Evolutionary conservation across 345 rosid species (phyloP).

Genomic region (Fremontodendron californicum): DNA sequence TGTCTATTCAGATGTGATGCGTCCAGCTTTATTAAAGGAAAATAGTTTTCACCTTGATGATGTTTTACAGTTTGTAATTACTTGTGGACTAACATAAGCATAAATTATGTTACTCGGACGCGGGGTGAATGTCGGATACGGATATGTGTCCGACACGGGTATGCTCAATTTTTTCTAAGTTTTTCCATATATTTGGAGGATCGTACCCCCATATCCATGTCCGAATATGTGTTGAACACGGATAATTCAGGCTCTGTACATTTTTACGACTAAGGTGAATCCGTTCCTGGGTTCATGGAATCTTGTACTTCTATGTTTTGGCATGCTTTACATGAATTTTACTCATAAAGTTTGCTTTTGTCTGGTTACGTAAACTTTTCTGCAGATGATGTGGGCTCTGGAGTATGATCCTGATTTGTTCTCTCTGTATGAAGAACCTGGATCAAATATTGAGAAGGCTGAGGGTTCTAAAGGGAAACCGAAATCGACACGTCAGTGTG

Average conservation of each 20-base stretch:
- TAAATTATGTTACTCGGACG: neutral
- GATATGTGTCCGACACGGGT: no score
- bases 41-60: neutral
- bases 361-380: conserved; percentile 13
- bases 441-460: conserved; percentile 34
- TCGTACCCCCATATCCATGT: no score
- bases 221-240: no score
- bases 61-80: neutral
- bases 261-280: neutral
- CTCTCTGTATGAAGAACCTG: conserved; percentile 61
- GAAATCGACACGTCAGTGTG: conserved; percentile 66
- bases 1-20: neutral
- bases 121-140: no score
- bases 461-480: conserved; percentile 59
- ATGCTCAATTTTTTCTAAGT: no score
- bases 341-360: neutral
- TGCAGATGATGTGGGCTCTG: conserved; percentile 99
- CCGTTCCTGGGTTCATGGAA: neutral
- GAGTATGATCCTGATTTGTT: conserved; percentile 91
- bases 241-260: no score
- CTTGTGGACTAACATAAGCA: neutral
- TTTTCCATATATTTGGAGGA: no score
- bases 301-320: neutral
- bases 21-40: neutral
- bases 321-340: neutral